Base-by-base conservation (phyloP, 805 yeast species). In the Millerozyma acaciae region DNA sequence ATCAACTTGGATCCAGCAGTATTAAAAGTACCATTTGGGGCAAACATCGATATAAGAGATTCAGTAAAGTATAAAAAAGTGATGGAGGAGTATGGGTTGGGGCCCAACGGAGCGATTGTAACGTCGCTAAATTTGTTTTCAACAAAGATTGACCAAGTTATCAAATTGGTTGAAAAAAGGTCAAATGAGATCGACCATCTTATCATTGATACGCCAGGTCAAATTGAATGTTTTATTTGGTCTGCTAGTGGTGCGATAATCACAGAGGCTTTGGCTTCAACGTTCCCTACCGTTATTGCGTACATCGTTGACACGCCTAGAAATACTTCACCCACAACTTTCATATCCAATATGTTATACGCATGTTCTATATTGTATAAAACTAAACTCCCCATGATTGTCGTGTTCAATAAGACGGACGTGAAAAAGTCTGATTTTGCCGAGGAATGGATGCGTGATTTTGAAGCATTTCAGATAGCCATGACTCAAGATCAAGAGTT, bases 61-160 rank as follows among this genome's bases (percentile, higher is more conserved):
- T 85, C 97, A 1, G 86, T 93, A 39, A 90, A 93, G 55, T 93
- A 93, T 59, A 85, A 84, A 44, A 88, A 93, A 52, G 97, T 93
- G 27, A 93, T 90, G 97, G 93, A 88, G 48, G 89, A 89, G 53
- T 86, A 90, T 55, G 83, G 85, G 38, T 60, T 93, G 37, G 99
- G 99, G 0, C 99, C 99, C 9, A 93, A 93, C 54, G 99, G 99
- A 37, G 97, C 97, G 2, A 93, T 93, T 53, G 96, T 94, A 43
- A 93, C 98, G 0, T 86, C 96, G 14, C 68, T 93, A 40, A 93
- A 93, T 54, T 65, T 93, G 32, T 93, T 93, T 53, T 70, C 96
- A 30, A 93, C 99, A 9, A 93, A 93, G 60, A 87, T 93, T 37
- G 99, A 93, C 57, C 98, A 93, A 62, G 97, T 93, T 4, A 79